A percentile compares a stretch with the other conserved stretches of the same genome.
Evolutionary conservation across 371 early-diverging fungal genomes (phyloP).

Genomic region (Circinella umbellata): DNA sequence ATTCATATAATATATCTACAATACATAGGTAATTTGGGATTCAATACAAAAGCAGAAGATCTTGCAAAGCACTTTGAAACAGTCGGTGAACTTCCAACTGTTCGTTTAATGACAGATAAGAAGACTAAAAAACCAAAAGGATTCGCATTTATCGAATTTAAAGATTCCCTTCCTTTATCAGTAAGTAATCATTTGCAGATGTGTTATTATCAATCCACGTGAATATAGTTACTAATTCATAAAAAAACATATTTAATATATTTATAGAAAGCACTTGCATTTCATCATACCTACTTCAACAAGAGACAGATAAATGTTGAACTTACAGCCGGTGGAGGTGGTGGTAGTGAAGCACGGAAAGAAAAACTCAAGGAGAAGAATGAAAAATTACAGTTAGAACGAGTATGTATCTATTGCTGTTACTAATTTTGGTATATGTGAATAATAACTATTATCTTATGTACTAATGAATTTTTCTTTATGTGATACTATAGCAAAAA

Average conservation of each 20-base stretch:
- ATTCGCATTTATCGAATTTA: conserved; percentile 80
- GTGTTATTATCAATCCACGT: no score
- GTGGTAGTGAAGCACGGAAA: conserved; percentile 64
- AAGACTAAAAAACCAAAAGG: conserved; percentile 77
- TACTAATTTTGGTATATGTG: neutral
- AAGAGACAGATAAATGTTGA: conserved; percentile 78
- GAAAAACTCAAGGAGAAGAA: conserved; percentile 71
- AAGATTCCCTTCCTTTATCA: conserved; percentile 55
- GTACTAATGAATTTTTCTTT: neutral
- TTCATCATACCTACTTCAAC: conserved; percentile 71
- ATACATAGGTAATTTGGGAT: conserved; percentile 66
- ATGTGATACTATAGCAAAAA: conserved; percentile 3
- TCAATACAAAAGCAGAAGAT: conserved; percentile 67
- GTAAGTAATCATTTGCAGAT: conserved; percentile 30
- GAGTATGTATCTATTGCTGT: conserved; percentile 51
- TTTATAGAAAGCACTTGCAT: conserved; percentile 65
- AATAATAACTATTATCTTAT: neutral
- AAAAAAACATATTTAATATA: no score
- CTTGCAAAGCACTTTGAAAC: conserved; percentile 66
- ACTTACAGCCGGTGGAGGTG: conserved; percentile 84
- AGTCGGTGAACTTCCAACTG: conserved; percentile 55
- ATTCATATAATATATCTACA: neutral
- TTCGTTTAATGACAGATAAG: conserved; percentile 77
- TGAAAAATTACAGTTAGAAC: conserved; percentile 68
- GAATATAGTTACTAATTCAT: no score